A percentile compares a stretch with the other conserved stretches of the same genome.
phyloP scores from a whole-genome alignment of 179 eudicot genomes.

The Pouteria campechiana region DNA sequence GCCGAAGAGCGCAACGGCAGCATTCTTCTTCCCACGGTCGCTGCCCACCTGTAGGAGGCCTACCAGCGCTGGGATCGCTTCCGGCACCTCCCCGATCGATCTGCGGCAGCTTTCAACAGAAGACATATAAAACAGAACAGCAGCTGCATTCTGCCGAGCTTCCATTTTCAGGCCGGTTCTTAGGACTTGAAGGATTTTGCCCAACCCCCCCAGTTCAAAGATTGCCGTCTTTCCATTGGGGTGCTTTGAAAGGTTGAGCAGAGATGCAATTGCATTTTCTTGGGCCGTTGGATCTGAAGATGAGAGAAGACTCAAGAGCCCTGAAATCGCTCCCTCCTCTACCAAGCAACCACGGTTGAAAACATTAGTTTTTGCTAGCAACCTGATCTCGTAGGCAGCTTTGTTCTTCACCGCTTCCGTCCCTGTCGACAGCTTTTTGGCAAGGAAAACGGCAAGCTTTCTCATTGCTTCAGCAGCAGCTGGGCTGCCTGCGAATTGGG shows the following conservation, averaged over 20 bases:
- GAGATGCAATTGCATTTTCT: slow-evolving; percentile 64
- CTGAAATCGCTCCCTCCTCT: slow-evolving; percentile 50
- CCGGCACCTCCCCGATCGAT: slow-evolving; percentile 40
- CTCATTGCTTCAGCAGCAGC: slow-evolving; percentile 37
- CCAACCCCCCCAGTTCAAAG: slow-evolving; percentile 46
- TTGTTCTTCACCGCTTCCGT: slow-evolving; percentile 31
- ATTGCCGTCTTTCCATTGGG: slow-evolving; percentile 28
- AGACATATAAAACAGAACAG: slow-evolving; percentile 68
- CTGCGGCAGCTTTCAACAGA: slow-evolving; percentile 53
- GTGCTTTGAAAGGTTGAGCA: slow-evolving; percentile 68
- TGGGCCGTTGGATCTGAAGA: slow-evolving; percentile 32
- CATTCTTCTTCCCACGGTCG: slow-evolving; percentile 49
- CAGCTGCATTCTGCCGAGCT: slow-evolving; percentile 70
- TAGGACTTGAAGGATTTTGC: slow-evolving; percentile 30
- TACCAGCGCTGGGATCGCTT: slow-evolving; percentile 42
- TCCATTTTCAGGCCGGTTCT: slow-evolving; percentile 43
- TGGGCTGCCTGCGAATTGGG: slow-evolving; percentile 12
- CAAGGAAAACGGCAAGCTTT: slow-evolving; percentile 39
- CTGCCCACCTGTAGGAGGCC: slow-evolving; percentile 41
- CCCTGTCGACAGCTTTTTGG: slow-evolving; percentile 37
- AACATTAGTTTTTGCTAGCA: slow-evolving; percentile 52
- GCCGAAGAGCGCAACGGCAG: slow-evolving; percentile 50
- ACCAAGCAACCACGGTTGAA: slow-evolving; percentile 64
- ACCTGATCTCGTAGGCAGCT: slow-evolving; percentile 58
- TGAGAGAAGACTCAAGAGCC: slow-evolving; percentile 39